Evolutionary conservation across 2,329 filamentous ascomycete species (phyloP).

Genomic region (Stagonosporopsis tanaceti): DNA sequence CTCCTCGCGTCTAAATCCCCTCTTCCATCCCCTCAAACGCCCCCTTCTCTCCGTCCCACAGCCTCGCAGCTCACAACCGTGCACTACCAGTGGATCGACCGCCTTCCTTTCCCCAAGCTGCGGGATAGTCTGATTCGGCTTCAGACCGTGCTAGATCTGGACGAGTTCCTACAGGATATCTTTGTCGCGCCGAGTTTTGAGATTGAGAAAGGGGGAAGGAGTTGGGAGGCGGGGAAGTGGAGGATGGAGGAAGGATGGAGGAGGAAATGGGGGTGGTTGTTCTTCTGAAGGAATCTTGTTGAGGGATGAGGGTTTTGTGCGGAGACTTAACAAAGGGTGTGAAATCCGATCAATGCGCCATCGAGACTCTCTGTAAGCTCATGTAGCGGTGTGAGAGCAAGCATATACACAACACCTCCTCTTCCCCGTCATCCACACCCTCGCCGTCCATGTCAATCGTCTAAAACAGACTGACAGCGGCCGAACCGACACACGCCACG

Average conservation of each 20-base stretch:
- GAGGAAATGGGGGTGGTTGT: conserved; percentile 48
- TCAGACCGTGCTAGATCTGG: conserved; percentile 45
- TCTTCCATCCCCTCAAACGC: conserved; percentile 9
- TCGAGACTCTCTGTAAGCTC: neutral
- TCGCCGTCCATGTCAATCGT: neutral
- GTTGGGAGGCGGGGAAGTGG: conserved; percentile 49
- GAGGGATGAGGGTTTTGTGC: neutral
- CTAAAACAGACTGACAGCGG: conserved; percentile 6
- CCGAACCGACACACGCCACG: neutral
- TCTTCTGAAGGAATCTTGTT: conserved; percentile 8
- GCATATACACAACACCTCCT: neutral
- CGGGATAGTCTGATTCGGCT: conserved; percentile 50
- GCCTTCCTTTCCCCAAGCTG: conserved; percentile 53
- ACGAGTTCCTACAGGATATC: conserved; percentile 48
- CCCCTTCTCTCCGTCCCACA: conserved; percentile 45
- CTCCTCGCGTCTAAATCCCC: neutral
- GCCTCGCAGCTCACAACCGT: conserved; percentile 42
- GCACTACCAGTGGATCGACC: conserved; percentile 53
- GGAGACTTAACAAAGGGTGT: too few relatives aligned
- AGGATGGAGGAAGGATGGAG: conserved; percentile 45
- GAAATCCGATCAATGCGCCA: too few relatives aligned
- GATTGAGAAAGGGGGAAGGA: conserved; percentile 33
- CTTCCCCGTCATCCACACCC: neutral
- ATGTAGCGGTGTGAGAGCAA: neutral
- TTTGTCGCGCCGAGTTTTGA: conserved; percentile 46